phyloP scores from a whole-genome alignment of 2,329 filamentous ascomycete genomes.

The Ophiostoma angusticollis region DNA sequence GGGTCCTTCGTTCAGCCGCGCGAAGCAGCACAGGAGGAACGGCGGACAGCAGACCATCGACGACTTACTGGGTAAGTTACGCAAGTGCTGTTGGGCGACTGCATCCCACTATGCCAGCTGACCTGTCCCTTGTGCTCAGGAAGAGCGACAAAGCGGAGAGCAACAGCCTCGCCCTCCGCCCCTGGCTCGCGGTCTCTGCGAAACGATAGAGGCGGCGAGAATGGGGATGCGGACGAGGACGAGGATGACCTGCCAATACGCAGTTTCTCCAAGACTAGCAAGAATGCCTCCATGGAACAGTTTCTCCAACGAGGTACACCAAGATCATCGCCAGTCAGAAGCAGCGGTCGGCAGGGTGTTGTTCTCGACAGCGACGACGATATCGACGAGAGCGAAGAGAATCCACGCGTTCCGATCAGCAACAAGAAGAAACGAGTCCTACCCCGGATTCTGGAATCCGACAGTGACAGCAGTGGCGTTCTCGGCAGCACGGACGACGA shows the following conservation, averaged over 20 bases:
- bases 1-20: too few species aligned
- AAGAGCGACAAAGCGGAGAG: not conserved
- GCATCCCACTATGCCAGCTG: too few species aligned
- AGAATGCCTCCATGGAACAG: not conserved
- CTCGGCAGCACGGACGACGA: not conserved
- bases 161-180: not conserved
- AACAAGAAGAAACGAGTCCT: not conserved
- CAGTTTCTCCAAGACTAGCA: not conserved
- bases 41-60: conserved; percentile 13
- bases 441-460: not conserved
- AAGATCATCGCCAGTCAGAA: not conserved
- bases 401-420: too few species aligned
- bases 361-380: not conserved
- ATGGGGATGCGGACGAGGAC: not conserved
- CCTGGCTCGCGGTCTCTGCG: too few species aligned
- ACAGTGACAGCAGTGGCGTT: not conserved
- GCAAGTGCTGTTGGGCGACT: not conserved
- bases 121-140: conserved; percentile 3
- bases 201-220: not conserved
- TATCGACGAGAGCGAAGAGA: not conserved
- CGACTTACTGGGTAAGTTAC: conserved; percentile 6
- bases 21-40: not conserved
- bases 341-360: not conserved
- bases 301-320: too few species aligned
- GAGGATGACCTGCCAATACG: conserved; percentile 6